Percentiles rank a stretch among this genome's conserved stretches.
Evolutionary conservation across 371 early-diverging fungal genomes (phyloP).

Genomic region (Mucor plumbeus): DNA sequence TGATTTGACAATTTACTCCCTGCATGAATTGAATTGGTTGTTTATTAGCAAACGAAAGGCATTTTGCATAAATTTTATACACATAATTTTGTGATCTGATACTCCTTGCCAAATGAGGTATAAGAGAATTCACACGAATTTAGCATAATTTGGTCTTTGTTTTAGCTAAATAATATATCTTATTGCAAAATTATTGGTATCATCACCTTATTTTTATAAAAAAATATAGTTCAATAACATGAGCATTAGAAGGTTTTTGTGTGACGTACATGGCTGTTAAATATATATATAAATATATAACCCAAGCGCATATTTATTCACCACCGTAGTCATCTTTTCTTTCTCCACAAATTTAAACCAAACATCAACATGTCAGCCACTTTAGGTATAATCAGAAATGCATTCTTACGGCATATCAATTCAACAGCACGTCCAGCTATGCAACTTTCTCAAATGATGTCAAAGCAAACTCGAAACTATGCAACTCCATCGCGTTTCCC

Average conservation of each 20-base stretch:
- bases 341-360: background rate
- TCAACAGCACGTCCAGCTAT: background rate
- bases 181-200: background rate
- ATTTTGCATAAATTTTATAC: background rate
- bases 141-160: too few relatives aligned
- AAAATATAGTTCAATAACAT: too few relatives aligned
- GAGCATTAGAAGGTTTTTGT: background rate
- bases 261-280: background rate
- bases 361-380: background rate
- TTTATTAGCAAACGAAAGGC: background rate
- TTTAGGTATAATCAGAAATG: background rate
- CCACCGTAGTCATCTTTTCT: background rate
- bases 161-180: too few relatives aligned
- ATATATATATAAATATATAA: background rate
- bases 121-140: too few relatives aligned
- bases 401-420: background rate
- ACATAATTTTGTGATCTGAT: too few relatives aligned
- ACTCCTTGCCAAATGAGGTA: too few relatives aligned
- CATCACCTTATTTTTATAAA: too few relatives aligned
- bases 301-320: background rate
- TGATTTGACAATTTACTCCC: background rate
- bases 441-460: background rate
- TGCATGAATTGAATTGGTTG: background rate
- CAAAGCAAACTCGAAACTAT: background rate
- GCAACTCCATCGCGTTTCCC: slow-evolving; percentile 11